phyloP scores from a whole-genome alignment of 129 eudicot genomes.

The Cynara cardunculus region DNA sequence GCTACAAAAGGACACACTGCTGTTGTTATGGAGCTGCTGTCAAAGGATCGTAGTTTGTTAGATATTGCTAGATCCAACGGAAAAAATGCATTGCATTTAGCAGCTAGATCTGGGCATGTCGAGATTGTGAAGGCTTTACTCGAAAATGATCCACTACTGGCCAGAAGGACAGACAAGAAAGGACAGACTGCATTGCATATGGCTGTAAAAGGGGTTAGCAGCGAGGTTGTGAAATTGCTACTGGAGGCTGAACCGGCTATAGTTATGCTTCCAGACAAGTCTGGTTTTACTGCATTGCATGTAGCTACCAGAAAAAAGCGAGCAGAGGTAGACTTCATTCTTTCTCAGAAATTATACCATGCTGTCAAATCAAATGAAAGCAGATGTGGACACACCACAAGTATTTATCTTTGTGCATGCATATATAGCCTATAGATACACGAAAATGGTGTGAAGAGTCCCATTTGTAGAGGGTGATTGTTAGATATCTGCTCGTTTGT shows the following conservation, averaged over 20 bases:
- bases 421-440: background rate
- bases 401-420: background rate
- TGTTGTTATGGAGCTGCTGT: slow-evolving; percentile 58
- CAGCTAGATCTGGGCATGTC: slow-evolving; percentile 69
- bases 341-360: background rate
- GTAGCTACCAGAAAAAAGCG: slow-evolving; percentile 80
- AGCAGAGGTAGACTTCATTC: slow-evolving; percentile 45
- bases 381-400: too few species aligned
- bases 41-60: slow-evolving; percentile 47
- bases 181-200: slow-evolving; percentile 86
- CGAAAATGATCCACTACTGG: slow-evolving; percentile 59
- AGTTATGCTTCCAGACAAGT: slow-evolving; percentile 69
- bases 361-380: too few species aligned
- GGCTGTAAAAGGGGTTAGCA: slow-evolving; percentile 75
- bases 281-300: slow-evolving; percentile 75
- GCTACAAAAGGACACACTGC: slow-evolving; percentile 75
- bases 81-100: slow-evolving; percentile 68
- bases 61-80: slow-evolving; percentile 51
- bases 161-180: slow-evolving; percentile 69
- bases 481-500: too few species aligned
- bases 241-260: slow-evolving; percentile 67
- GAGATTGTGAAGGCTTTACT: slow-evolving; percentile 69
- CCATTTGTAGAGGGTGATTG: background rate
- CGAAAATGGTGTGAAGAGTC: background rate
- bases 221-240: slow-evolving; percentile 64